Conservation (phyloP, 345 rosid genomes). For the Geranium brycei region DNA sequence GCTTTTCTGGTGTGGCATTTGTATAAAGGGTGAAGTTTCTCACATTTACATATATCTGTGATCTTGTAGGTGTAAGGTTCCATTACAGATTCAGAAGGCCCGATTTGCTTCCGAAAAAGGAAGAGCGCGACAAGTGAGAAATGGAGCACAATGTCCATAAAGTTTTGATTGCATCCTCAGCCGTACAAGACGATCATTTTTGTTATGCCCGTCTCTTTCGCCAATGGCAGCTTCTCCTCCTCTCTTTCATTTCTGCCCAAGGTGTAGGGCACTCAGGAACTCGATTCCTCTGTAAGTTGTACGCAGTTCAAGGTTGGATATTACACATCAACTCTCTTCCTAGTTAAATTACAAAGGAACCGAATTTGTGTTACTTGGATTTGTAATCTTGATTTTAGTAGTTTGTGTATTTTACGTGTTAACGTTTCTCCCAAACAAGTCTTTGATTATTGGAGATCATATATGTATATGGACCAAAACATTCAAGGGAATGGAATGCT, state of each 20-base stretch:
- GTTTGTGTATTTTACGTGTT: no score
- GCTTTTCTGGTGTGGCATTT: neutral
- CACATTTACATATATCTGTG: neutral
- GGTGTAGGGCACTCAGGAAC: neutral
- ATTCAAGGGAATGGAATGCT: no score
- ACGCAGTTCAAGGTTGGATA: neutral
- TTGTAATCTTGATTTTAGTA: no score
- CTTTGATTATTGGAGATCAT: no score
- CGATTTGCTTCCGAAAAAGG: slow-evolving; percentile 72
- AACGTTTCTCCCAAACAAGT: no score
- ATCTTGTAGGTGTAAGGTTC: slow-evolving; percentile 50
- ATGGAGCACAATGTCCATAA: neutral
- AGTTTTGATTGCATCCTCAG: neutral
- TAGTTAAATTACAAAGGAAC: no score
- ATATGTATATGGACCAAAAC: no score
- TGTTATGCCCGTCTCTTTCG: neutral
- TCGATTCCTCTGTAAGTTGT: slow-evolving; percentile 7
- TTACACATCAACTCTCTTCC: no score
- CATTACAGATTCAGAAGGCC: slow-evolving; percentile 58
- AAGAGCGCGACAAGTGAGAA: slow-evolving; percentile 53
- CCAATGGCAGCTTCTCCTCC: no score
- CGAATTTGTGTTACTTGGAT: no score
- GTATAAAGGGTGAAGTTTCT: neutral
- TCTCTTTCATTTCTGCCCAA: neutral
- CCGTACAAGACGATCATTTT: neutral